A percentile compares a stretch with the other conserved stretches of the same genome.
Evolutionary conservation across 208 protist genomes (phyloP).

Genomic region (Trypanosoma rangeli): DNA sequence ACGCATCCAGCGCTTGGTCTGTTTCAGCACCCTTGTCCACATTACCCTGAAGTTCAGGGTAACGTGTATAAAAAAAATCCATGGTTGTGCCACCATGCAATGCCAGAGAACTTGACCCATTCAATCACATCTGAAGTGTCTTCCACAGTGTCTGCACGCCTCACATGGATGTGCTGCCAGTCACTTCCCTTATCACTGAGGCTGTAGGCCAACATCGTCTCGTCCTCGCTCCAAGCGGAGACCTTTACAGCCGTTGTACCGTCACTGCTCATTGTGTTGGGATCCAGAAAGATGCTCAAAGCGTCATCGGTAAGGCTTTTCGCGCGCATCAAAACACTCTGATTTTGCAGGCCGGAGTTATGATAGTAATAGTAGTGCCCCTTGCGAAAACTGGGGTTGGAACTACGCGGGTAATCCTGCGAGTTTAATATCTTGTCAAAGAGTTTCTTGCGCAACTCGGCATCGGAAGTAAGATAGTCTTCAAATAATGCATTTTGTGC

Average conservation of each 20-base stretch:
- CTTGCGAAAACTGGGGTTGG: constrained; percentile 55
- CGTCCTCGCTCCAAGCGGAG: constrained; percentile 68
- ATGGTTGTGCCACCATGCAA: constrained; percentile 79
- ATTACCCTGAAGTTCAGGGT: constrained; percentile 53
- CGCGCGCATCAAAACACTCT: constrained; percentile 70
- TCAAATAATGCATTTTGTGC: constrained; percentile 80
- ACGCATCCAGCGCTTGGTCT: constrained; percentile 69
- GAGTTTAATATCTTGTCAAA: constrained; percentile 47
- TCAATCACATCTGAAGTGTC: constrained; percentile 73
- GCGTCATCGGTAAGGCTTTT: constrained; percentile 33
- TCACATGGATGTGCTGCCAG: constrained; percentile 86
- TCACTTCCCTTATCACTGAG: constrained; percentile 90
- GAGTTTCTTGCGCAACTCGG: constrained; percentile 53
- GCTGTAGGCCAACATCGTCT: constrained; percentile 83
- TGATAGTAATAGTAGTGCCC: constrained; percentile 85
- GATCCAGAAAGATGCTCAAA: constrained; percentile 86
- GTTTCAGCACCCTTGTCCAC: constrained; percentile 89
- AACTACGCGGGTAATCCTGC: constrained; percentile 84
- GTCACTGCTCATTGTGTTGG: constrained; percentile 85
- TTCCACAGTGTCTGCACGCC: constrained; percentile 47
- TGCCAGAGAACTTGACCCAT: constrained; percentile 90
- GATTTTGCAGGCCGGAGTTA: constrained; percentile 93
- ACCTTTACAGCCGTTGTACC: constrained; percentile 77
- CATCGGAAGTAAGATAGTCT: constrained; percentile 59
- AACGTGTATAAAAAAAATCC: constrained; percentile 96